phyloP scores from a whole-genome alignment of 1,284 basidiomycete genomes.

The Wallemia mellicola region DNA sequence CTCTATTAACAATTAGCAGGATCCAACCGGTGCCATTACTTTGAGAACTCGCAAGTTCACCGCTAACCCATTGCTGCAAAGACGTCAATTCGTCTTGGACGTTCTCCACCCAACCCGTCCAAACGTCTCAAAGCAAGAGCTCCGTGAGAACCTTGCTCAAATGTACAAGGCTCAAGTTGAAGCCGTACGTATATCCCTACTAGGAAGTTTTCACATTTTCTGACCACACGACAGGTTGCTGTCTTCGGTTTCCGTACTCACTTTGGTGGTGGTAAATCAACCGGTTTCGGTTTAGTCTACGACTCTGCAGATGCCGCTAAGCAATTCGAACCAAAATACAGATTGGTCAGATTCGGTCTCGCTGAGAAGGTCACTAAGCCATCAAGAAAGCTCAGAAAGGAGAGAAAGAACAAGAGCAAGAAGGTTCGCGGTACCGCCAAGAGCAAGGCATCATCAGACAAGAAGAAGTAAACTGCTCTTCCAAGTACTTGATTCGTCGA shows the following conservation, averaged over 20 bases:
- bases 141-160: slow-evolving; percentile 66
- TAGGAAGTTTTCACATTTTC: background rate
- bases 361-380: slow-evolving; percentile 59
- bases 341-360: slow-evolving; percentile 74
- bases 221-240: background rate
- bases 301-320: slow-evolving; percentile 81
- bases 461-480: slow-evolving; percentile 8
- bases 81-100: slow-evolving; percentile 70
- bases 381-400: slow-evolving; percentile 93
- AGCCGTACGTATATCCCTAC: slow-evolving; percentile 13
- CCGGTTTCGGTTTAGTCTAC: slow-evolving; percentile 92
- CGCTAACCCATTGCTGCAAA: slow-evolving; percentile 88
- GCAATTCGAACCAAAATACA: slow-evolving; percentile 91
- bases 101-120: slow-evolving; percentile 84
- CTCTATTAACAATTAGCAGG: slow-evolving; percentile 14
- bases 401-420: slow-evolving; percentile 97
- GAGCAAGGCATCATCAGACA: slow-evolving; percentile 39
- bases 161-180: slow-evolving; percentile 34
- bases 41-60: slow-evolving; percentile 98
- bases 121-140: slow-evolving; percentile 77
- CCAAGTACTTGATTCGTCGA: background rate
- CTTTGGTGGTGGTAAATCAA: slow-evolving; percentile 95
- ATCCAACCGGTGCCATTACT: slow-evolving; percentile 69
- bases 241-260: slow-evolving; percentile 24
- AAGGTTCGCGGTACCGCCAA: slow-evolving; percentile 91